Base-by-base conservation (phyloP, 2,329 filamentous ascomycete genomes). In the Zymoseptoria pseudotritici region DNA sequence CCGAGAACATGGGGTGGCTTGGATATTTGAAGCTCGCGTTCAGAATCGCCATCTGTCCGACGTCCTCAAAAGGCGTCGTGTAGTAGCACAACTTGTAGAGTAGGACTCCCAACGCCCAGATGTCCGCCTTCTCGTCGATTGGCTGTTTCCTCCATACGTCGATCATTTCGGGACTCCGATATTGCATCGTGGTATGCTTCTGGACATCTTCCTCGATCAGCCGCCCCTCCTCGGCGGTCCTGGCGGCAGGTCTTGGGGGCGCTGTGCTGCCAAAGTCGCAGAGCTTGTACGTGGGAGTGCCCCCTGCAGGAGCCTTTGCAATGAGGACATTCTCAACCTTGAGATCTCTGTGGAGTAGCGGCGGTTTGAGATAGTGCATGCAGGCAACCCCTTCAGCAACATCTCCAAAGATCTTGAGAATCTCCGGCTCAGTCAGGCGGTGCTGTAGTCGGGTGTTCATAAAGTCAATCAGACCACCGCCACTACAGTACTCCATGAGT, bases 11-110 rank as follows among this genome's bases (percentile, higher is more conserved):
- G 26, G 94, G 94, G 70, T 97, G 91, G 61, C 82, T 84, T 5
- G 93, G 94, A 69, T 90, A 99, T 70, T 90, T 92, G 81, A 90
- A 97, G 74, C 86, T 95, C 55, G 94, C 94, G 72, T 97, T 97
- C 62, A 99, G 78, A 65, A 99, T 99, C 11, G 94, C 94, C 79
- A 97, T 89, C 77, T 97, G 93, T 24, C 94, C 94, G 71, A 96
- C 91, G 65, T 97, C 93, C 76, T 99, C 94, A 70, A 99, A 99
- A 0, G 94, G 94, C 5, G 94, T 99, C 1, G 94, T 99, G 76
- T 99, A 99, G 76, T 97, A 99, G 79, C 94, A 99, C 63, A 99
- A 82, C 80, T 99, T 99, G 80, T 99, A 99, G 58, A 99, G 77
- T 60, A 99, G 79, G 50, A 99, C 94, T 4, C 94, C 94, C 62